Conservation (phyloP, 768 basidiomycete genomes). For the Naganishia friedmannii region DNA sequence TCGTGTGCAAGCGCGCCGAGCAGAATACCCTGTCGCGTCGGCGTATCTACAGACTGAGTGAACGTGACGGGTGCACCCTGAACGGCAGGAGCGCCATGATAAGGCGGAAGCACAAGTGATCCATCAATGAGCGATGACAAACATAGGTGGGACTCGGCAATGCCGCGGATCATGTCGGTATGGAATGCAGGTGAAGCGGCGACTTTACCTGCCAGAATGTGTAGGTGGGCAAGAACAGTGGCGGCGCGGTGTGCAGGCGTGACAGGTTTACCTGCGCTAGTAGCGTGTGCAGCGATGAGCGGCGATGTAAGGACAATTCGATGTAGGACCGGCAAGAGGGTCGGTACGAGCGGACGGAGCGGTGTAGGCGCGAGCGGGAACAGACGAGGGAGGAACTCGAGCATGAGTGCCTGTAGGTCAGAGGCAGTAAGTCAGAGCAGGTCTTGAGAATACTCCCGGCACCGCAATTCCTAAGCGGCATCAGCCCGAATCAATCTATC, state of each 20-base stretch:
- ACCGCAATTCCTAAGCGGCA: no score
- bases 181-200: slow-evolving; percentile 32
- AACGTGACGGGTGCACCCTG: slow-evolving; percentile 2
- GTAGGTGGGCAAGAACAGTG: slow-evolving; percentile 32
- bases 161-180: slow-evolving; percentile 27
- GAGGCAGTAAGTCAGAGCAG: slow-evolving; percentile 1
- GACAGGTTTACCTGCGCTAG: slow-evolving; percentile 1
- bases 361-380: slow-evolving; percentile 45
- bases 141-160: slow-evolving; percentile 28
- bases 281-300: slow-evolving; percentile 6
- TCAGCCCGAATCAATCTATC: no score
- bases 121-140: slow-evolving; percentile 23
- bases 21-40: background rate
- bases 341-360: slow-evolving; percentile 43
- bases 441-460: background rate
- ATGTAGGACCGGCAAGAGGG: slow-evolving; percentile 37
- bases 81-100: background rate
- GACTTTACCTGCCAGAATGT: slow-evolving; percentile 34
- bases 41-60: slow-evolving; percentile 1
- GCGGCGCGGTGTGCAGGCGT: slow-evolving; percentile 21
- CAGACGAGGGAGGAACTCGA: slow-evolving; percentile 36
- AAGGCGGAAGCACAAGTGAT: slow-evolving; percentile 7
- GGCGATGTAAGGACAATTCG: slow-evolving; percentile 28
- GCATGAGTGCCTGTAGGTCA: slow-evolving; percentile 29
- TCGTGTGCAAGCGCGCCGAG: slow-evolving; percentile 18